phyloP scores from a whole-genome alignment of 331 rosid species.

The Erythrophleum ivorense region DNA sequence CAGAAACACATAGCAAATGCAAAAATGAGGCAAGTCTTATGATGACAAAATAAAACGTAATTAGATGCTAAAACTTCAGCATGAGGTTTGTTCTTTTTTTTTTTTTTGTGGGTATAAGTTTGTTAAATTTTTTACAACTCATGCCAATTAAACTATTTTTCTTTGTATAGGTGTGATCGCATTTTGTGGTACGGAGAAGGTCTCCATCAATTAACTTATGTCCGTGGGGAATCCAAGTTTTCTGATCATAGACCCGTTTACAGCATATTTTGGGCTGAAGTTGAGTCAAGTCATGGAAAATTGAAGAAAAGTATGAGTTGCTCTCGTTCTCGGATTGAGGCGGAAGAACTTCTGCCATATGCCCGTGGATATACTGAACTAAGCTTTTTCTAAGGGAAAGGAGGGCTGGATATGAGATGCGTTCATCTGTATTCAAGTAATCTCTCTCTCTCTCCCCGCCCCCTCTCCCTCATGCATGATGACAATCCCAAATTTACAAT shows the following conservation, averaged over 20 bases:
- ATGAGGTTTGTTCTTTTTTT: conserved; percentile 3
- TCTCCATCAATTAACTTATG: conserved; percentile 89
- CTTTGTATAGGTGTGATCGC: conserved; percentile 85
- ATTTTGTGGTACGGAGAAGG: conserved; percentile 99
- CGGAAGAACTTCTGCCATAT: conserved; percentile 90
- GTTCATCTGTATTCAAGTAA: conserved; percentile 57
- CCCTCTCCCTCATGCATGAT: conserved; percentile 31
- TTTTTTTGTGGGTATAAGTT: background rate
- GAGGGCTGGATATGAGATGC: conserved; percentile 47
- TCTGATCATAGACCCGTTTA: conserved; percentile 98
- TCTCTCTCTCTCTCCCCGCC: conserved; percentile 21
- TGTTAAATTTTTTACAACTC: conserved; percentile 6
- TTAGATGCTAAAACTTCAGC: conserved; percentile 15
- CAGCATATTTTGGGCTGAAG: conserved; percentile 96
- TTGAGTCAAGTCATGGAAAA: conserved; percentile 77
- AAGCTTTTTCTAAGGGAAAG: conserved; percentile 76
- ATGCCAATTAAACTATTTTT: conserved; percentile 39
- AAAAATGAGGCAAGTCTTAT: background rate
- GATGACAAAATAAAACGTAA: conserved; percentile 19
- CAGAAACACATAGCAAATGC: conserved; percentile 21
- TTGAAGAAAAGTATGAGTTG: conserved; percentile 90
- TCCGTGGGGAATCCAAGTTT: conserved; percentile 93
- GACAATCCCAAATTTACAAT: conserved; percentile 12
- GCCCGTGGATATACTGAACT: conserved; percentile 95
- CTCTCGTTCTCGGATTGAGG: conserved; percentile 86